Conservation (phyloP, 805 yeast genomes). For the Pichia ethanolica region DNA sequence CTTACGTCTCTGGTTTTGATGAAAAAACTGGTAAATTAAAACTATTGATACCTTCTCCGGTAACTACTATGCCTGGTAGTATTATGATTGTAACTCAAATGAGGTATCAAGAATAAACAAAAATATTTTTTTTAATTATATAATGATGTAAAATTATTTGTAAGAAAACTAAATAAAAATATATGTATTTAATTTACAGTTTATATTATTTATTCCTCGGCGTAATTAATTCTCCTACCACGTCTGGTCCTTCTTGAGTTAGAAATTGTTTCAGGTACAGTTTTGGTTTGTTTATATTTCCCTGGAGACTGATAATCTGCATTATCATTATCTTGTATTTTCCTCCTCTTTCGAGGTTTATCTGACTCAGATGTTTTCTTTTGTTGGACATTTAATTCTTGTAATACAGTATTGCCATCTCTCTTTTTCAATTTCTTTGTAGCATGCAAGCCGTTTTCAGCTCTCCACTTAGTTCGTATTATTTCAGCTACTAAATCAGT, state of each 20-base stretch:
- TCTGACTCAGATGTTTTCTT: background rate
- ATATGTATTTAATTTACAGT: too few relatives aligned
- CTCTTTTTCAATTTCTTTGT: background rate
- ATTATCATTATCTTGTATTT: background rate
- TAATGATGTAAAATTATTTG: too few relatives aligned
- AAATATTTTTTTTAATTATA: too few relatives aligned
- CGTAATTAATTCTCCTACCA: conserved; percentile 5
- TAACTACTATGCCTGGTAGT: conserved; percentile 63
- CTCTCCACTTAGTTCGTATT: conserved; percentile 10
- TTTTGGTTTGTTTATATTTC: background rate
- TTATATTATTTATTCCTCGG: background rate
- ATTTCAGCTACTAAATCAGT: conserved; percentile 1
- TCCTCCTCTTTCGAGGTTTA: background rate
- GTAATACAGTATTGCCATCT: background rate
- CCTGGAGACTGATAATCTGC: background rate
- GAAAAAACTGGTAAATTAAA: conserved; percentile 64
- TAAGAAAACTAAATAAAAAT: too few relatives aligned
- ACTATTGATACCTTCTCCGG: conserved; percentile 81
- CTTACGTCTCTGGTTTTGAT: conserved; percentile 52
- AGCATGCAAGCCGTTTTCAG: background rate
- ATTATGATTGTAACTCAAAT: conserved; percentile 68
- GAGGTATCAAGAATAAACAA: conserved; percentile 66
- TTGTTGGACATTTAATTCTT: background rate
- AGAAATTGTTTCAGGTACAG: background rate
- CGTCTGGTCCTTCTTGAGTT: conserved; percentile 2